Base-by-base conservation (phyloP, 345 rosid species). In the Salix exigua region DNA sequence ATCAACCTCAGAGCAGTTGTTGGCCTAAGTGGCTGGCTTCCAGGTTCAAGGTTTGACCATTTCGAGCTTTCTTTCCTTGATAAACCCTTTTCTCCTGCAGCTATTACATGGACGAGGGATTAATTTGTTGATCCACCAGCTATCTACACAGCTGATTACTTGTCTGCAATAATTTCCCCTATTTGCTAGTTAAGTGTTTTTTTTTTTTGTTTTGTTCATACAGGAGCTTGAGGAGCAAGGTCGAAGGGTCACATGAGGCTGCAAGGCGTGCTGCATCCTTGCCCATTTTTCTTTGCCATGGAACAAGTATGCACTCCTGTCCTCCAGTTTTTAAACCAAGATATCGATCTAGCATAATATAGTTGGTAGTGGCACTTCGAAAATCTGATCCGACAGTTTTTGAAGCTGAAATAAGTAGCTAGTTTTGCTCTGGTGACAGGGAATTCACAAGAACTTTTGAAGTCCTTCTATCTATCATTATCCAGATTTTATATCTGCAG, bases 231-330 rank as follows among this genome's bases (percentile, higher is more conserved):
- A 71, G 83, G 79, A 82, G 35, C 85, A 84, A 70, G 76, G 83
- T 87, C 46, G 85, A 78, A 72, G 79, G 71, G 6, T 84, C 87
- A 4, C 75, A 78, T 62, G 87, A 84, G 25, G 89, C 87, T 66
- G 81, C 71, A 13, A 78, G 87, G 84, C 81, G 86, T 10, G 89
- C 89, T 74, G 83, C 89, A 13, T 84, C 84, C 67, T 77, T 87
- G 83, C 87, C 89, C 11, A 69, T 87, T 74, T 76, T 84, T 30
- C 72, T 87, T 51, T 84, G 86, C 71, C 87, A 87, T 70, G 89
- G 89, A 37, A 76, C 82, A 33, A 5, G 89, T 87, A 55, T 31
- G 81, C 37, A 21, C 31, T 64, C 35, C 69, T 44, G 33, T 60
- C 33, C 23, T 44, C 13, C 33, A 16, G 23, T 50, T 11, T 31